Base-by-base conservation (phyloP, 768 basidiomycete species). In the Phylloporus sp. region DNA sequence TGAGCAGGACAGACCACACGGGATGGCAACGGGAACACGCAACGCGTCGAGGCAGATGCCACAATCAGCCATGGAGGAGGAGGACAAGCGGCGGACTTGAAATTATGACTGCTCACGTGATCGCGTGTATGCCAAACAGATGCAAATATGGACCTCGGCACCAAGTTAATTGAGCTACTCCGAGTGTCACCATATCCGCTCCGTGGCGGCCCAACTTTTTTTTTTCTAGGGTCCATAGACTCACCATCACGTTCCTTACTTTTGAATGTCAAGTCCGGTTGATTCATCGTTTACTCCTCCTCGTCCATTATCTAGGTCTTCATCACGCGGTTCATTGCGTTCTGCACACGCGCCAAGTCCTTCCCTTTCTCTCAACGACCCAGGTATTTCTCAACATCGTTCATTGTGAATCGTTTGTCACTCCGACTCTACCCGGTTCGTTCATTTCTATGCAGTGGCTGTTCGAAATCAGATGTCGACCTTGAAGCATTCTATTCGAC, bases 381-480 rank as follows among this genome's bases (percentile, higher is more conserved):
- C 85, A 72, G 85, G 88, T 88, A 68, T 62, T 78, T 71, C 29
- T 58, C 42, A 57, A 52, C 52, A 35, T 40, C 50, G 49, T 44
- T 59, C 56, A 57, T 54, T 56, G 50, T 60, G 56, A 68, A 53
- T 47, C 44, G 34, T 44, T 58, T 55, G 54, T 64, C 51, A 57
- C 40, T 58, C 58, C 54, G 56, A 53, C 20, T 50, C 47, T 39
- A 58, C 45, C 51, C 49, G 59, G 61, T 68, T 64, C 65, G 56
- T 60, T 62, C 53, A 53, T 36, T 61, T 64, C 55, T 53, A 54
- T 61, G 45, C 61, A 91, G 89, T 90, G 63, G 79, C 82, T 55
- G 76, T 90, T 47, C 81, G 89, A 50, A 84, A 81, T 59, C 88
- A 91, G 54, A 84, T 91, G 71, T 88, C 87, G 58, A 84, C 83